Evolutionary conservation across 306 rosid species (phyloP).

Genomic region (Rosa chinensis): DNA sequence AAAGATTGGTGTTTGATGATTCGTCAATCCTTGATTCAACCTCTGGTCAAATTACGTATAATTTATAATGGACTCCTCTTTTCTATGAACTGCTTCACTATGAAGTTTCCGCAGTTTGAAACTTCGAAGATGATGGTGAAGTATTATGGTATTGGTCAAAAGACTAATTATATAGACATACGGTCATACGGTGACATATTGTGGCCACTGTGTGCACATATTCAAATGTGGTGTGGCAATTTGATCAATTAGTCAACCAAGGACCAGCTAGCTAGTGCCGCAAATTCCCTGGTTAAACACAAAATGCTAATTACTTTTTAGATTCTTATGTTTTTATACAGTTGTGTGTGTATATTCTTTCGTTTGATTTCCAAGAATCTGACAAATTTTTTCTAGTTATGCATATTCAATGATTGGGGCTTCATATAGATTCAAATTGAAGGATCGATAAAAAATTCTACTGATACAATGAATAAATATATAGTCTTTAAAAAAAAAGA

Average conservation of each 20-base stretch:
- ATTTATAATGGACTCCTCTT: not conserved
- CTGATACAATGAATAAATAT: not conserved
- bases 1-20: not conserved
- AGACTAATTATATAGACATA: not conserved
- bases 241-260: not conserved
- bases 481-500: too few relatives aligned
- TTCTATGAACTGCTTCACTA: not conserved
- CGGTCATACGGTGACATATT: not conserved
- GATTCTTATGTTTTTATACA: not conserved
- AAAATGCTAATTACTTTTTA: not conserved
- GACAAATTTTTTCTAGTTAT: not conserved
- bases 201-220: not conserved
- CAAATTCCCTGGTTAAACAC: not conserved
- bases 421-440: not conserved
- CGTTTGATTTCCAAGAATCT: too few relatives aligned
- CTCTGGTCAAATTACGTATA: not conserved
- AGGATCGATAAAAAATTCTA: not conserved
- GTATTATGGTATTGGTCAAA: not conserved
- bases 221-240: not conserved
- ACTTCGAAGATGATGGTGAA: not conserved
- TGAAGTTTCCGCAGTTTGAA: not conserved
- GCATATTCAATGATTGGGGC: not conserved
- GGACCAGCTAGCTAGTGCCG: not conserved
- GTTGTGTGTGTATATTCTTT: too few relatives aligned
- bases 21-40: not conserved